These are phyloP conservation scores for Pseudogymnoascus sp. DNA, from an alignment of 2,329 filamentous ascomycete species.

Conservation along the genomic window DNA sequence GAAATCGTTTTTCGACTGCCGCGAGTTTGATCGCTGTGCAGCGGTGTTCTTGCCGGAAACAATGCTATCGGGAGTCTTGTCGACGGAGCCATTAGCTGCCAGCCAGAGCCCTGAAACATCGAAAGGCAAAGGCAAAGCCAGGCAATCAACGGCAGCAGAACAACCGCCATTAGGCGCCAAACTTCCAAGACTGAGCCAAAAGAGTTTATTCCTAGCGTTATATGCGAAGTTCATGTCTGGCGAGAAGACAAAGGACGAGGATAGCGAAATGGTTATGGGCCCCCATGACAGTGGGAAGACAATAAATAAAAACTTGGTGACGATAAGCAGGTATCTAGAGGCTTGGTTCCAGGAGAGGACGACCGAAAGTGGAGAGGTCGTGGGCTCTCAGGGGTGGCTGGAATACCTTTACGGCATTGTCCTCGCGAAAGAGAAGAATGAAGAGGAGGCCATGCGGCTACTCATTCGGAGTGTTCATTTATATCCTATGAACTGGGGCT, in stretches of 20 bases:
- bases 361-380: conserved; percentile 47
- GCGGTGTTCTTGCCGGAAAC: conserved; percentile 79
- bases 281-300: conserved; percentile 81
- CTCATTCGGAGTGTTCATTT: conserved; percentile 81
- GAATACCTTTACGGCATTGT: conserved; percentile 91
- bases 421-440: conserved; percentile 83
- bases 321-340: conserved; percentile 67
- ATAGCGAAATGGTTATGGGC: conserved; percentile 94
- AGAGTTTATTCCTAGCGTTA: conserved; percentile 81
- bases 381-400: conserved; percentile 78
- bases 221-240: conserved; percentile 91
- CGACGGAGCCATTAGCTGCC: conserved; percentile 33
- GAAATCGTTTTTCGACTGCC: conserved; percentile 90
- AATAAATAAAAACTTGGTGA: conserved; percentile 74
- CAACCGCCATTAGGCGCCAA: background rate
- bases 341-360: conserved; percentile 67
- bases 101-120: conserved; percentile 23
- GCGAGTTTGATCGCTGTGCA: conserved; percentile 89
- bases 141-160: conserved; percentile 16
- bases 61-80: conserved; percentile 59
- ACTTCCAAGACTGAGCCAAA: conserved; percentile 66
- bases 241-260: conserved; percentile 93
- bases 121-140: conserved; percentile 57
- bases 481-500: conserved; percentile 94
- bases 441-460: conserved; percentile 74